Percentiles rank a stretch among this genome's conserved stretches.
phyloP scores from a whole-genome alignment of 2,329 filamentous ascomycete species.

The Pezizomycotina sp. region DNA sequence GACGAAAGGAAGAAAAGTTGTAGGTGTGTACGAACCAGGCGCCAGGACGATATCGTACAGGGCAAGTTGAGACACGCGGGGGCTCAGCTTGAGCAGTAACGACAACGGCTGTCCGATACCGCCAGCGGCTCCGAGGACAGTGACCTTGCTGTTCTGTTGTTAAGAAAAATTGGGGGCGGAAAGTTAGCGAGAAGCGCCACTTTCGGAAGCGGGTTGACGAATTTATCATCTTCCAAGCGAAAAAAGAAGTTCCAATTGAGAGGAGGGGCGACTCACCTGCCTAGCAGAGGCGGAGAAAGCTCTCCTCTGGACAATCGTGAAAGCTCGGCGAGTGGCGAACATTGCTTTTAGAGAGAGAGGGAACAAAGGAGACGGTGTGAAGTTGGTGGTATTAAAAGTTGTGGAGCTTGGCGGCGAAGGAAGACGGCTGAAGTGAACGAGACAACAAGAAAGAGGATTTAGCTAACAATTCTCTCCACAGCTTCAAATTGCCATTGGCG shows the following conservation, averaged over 20 bases:
- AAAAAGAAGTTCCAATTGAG: background rate
- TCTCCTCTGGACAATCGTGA: conserved; percentile 49
- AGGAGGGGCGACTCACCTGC: conserved; percentile 41
- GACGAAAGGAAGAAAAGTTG: conserved; percentile 3
- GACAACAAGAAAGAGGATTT: too few relatives aligned
- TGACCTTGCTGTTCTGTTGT: conserved; percentile 79
- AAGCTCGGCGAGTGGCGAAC: conserved; percentile 50
- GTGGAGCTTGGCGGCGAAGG: too few relatives aligned
- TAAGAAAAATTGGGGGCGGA: too few relatives aligned
- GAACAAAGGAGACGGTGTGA: too few relatives aligned
- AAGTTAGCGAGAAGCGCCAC: conserved; percentile 8
- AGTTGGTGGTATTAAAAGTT: too few relatives aligned
- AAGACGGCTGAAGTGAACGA: too few relatives aligned
- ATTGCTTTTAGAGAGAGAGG: conserved; percentile 42
- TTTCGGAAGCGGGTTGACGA: background rate
- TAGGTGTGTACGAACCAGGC: conserved; percentile 52
- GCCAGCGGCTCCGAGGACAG: conserved; percentile 89
- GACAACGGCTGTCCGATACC: conserved; percentile 98
- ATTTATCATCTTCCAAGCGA: conserved; percentile 2
- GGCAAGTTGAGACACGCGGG: conserved; percentile 77
- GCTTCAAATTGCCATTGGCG: too few relatives aligned
- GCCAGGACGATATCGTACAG: conserved; percentile 95
- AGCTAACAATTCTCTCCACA: too few relatives aligned
- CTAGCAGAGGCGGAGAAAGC: conserved; percentile 66
- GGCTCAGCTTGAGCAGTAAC: conserved; percentile 96